These are phyloP conservation scores for Collybia sp. DNA, from an alignment of 768 basidiomycete species.

Conservation along the genomic window DNA sequence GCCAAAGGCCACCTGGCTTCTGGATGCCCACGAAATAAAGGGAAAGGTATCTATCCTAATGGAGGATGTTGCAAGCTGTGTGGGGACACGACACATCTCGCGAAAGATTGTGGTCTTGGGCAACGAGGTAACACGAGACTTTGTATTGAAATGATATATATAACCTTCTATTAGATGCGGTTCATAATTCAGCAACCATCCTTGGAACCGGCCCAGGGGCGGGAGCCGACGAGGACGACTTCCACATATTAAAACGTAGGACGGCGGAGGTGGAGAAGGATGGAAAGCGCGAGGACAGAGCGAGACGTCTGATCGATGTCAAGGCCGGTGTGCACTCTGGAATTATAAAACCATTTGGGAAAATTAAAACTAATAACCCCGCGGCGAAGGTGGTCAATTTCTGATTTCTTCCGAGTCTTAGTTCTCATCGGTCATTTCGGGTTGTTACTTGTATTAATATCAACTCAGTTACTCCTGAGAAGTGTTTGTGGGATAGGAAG, in stretches of 20 bases:
- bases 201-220: conserved; percentile 47
- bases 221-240: conserved; percentile 95
- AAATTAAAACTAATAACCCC: conserved; percentile 9
- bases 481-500: conserved; percentile 4
- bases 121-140: conserved; percentile 40
- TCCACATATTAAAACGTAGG: conserved; percentile 72
- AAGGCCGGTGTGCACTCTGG: conserved; percentile 41
- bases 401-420: conserved; percentile 20
- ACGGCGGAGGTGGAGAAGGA: conserved; percentile 56
- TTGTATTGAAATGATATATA: background rate
- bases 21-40: conserved; percentile 74
- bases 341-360: conserved; percentile 28
- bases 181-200: conserved; percentile 24
- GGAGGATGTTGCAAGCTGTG: conserved; percentile 91
- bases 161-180: conserved; percentile 24
- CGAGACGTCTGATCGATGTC: conserved; percentile 35
- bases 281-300: conserved; percentile 44
- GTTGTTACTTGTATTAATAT: too few relatives aligned
- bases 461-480: too few relatives aligned
- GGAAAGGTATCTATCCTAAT: conserved; percentile 83
- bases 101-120: conserved; percentile 72
- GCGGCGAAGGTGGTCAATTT: conserved; percentile 43
- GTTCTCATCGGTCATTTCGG: too few relatives aligned
- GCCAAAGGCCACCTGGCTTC: conserved; percentile 83
- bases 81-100: conserved; percentile 79